Conservation (phyloP, 345 rosid genomes). For the Gossypium australe region DNA sequence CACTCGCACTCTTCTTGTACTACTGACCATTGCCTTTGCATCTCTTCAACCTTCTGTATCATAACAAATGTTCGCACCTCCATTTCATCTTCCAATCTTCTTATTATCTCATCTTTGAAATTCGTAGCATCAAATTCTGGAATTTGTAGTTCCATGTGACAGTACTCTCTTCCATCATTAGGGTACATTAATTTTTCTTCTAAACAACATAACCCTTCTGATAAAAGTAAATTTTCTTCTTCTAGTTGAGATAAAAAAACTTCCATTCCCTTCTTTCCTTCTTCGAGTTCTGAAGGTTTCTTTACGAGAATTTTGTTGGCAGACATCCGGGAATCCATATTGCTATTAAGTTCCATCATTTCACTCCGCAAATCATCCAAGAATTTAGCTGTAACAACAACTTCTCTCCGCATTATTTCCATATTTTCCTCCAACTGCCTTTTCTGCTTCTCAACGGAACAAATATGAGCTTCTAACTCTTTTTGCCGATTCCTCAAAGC, state of each 20-base stretch:
- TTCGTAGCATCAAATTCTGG: slow-evolving; percentile 30
- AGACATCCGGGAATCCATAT: slow-evolving; percentile 26
- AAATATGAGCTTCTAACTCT: slow-evolving; percentile 33
- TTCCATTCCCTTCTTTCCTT: slow-evolving; percentile 34
- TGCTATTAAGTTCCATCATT: slow-evolving; percentile 20
- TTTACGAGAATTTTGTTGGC: slow-evolving; percentile 22
- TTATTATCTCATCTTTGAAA: slow-evolving; percentile 38
- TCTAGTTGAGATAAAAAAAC: slow-evolving; percentile 48
- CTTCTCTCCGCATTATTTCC: slow-evolving; percentile 29
- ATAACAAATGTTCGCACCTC: slow-evolving; percentile 37
- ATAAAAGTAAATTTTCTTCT: slow-evolving; percentile 46
- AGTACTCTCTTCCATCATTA: slow-evolving; percentile 43
- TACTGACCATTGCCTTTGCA: slow-evolving; percentile 43
- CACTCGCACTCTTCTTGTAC: slow-evolving; percentile 47
- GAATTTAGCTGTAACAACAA: slow-evolving; percentile 22
- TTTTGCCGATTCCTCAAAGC: slow-evolving; percentile 26
- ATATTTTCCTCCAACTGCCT: slow-evolving; percentile 27
- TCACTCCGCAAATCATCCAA: slow-evolving; percentile 35
- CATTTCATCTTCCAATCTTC: slow-evolving; percentile 36
- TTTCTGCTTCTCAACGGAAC: slow-evolving; percentile 31
- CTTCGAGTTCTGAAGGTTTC: slow-evolving; percentile 38
- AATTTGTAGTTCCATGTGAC: slow-evolving; percentile 41
- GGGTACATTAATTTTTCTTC: slow-evolving; percentile 59
- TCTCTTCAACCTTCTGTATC: slow-evolving; percentile 38
- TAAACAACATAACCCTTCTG: slow-evolving; percentile 46